These are phyloP conservation scores for Globisporangium sylvaticum DNA, from an alignment of 352 stramenopile genomes.

Conservation along the genomic window DNA sequence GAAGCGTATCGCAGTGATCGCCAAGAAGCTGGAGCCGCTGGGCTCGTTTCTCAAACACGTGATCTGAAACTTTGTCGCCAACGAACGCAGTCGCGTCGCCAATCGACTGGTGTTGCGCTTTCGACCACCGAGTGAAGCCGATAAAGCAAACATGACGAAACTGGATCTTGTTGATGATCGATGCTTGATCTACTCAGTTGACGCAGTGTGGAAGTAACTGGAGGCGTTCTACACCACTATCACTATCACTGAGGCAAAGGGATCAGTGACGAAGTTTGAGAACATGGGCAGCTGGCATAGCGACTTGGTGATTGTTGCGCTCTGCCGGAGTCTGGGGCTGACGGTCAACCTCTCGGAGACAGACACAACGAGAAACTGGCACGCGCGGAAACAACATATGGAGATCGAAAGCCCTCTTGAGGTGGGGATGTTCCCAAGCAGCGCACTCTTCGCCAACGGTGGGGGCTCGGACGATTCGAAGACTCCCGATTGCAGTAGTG, in stretches of 20 bases:
- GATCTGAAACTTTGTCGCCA: background rate
- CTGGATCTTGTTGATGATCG: background rate
- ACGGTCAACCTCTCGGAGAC: background rate
- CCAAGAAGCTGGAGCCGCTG: background rate
- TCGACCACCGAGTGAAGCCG: too few relatives aligned
- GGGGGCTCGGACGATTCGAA: background rate
- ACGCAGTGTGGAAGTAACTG: too few relatives aligned
- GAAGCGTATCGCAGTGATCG: background rate
- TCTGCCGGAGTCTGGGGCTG: background rate
- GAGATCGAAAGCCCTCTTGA: background rate
- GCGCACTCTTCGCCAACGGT: background rate
- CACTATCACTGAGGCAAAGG: background rate
- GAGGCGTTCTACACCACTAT: background rate
- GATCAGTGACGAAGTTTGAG: background rate
- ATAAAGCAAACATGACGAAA: background rate
- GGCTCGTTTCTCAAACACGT: background rate
- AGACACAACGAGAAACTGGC: background rate
- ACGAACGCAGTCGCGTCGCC: background rate
- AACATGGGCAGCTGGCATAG: background rate
- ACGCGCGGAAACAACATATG: background rate
- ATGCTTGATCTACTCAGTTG: too few relatives aligned
- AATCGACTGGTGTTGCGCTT: background rate
- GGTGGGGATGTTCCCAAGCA: background rate
- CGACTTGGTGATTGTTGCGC: background rate
- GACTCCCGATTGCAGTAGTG: background rate